These are phyloP conservation scores for Trichosporon asahii DNA, from an alignment of 1,284 basidiomycete genomes.

Conservation along the genomic window DNA sequence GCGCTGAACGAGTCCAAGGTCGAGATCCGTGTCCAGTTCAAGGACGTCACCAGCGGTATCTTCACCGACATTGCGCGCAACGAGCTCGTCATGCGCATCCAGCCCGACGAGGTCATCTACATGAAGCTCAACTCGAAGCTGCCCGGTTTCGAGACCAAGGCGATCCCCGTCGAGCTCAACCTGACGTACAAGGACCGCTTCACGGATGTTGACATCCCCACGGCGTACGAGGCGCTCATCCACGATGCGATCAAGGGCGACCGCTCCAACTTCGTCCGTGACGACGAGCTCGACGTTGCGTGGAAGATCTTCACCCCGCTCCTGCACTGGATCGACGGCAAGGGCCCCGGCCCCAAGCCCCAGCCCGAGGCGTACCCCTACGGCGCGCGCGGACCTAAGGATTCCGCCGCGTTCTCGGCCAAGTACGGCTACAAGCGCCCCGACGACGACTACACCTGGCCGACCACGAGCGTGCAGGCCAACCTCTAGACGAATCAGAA, in stretches of 20 bases:
- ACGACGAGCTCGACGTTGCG: constrained; percentile 90
- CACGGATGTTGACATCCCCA: constrained; percentile 79
- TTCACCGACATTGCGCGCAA: constrained; percentile 92
- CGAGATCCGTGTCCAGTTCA: constrained; percentile 93
- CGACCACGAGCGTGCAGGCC: constrained; percentile 37
- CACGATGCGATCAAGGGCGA: constrained; percentile 74
- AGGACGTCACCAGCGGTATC: constrained; percentile 90
- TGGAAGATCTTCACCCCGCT: constrained; percentile 99
- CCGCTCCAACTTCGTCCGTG: constrained; percentile 71
- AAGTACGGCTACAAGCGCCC: constrained; percentile 76
- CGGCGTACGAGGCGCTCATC: constrained; percentile 90
- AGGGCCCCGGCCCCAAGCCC: constrained; percentile 41
- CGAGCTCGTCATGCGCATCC: constrained; percentile 91
- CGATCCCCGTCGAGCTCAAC: constrained; percentile 92
- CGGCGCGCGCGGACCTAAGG: constrained; percentile 86
- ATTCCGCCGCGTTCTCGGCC: constrained; percentile 69
- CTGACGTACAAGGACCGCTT: constrained; percentile 93
- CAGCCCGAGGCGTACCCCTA: constrained; percentile 77
- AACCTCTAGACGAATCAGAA: constrained; percentile 18
- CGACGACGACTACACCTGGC: constrained; percentile 51
- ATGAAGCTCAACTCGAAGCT: constrained; percentile 91
- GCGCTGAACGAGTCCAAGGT: constrained; percentile 96
- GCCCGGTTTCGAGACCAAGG: constrained; percentile 81
- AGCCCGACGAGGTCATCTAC: constrained; percentile 91
- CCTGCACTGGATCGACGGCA: constrained; percentile 74